Conservation (phyloP, 306 rosid species). For the Citrullus colocynthis region DNA sequence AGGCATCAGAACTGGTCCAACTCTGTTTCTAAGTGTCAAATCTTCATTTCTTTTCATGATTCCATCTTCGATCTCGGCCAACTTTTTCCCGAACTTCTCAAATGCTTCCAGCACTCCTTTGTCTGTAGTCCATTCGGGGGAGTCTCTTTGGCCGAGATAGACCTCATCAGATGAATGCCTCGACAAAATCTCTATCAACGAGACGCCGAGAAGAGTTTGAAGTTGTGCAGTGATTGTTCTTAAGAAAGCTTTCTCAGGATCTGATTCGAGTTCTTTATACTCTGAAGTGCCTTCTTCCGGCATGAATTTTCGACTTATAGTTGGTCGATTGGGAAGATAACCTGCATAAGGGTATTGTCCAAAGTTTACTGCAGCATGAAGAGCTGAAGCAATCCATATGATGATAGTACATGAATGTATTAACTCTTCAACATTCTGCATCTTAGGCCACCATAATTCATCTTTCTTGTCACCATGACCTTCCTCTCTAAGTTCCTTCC, state of each 20-base stretch:
- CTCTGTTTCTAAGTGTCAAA: slow-evolving; percentile 36
- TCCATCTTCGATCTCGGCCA: slow-evolving; percentile 35
- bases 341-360: slow-evolving; percentile 46
- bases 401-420: slow-evolving; percentile 25
- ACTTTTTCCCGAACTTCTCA: slow-evolving; percentile 4
- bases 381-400: slow-evolving; percentile 49
- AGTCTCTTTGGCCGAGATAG: slow-evolving; percentile 11
- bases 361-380: slow-evolving; percentile 1
- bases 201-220: slow-evolving; percentile 20
- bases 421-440: slow-evolving; percentile 19
- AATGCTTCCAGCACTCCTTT: slow-evolving; percentile 33
- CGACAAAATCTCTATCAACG: slow-evolving; percentile 49
- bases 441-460: slow-evolving; percentile 3
- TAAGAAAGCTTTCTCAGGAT: slow-evolving; percentile 11
- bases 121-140: slow-evolving; percentile 57
- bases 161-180: slow-evolving; percentile 18
- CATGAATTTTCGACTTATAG: slow-evolving; percentile 40
- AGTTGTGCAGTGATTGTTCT: slow-evolving; percentile 41
- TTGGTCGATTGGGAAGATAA: slow-evolving; percentile 50
- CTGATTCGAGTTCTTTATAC: slow-evolving; percentile 31
- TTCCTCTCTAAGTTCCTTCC: slow-evolving; percentile 22
- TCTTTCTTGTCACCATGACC: slow-evolving; percentile 49
- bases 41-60: slow-evolving; percentile 37
- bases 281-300: slow-evolving; percentile 42
- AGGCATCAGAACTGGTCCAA: slow-evolving; percentile 52